Evolutionary conservation across 192 early-diverging fungal species (phyloP), one percentile per base, ranked within the genome.

Genomic region (Gonapodya sp.): DNA sequence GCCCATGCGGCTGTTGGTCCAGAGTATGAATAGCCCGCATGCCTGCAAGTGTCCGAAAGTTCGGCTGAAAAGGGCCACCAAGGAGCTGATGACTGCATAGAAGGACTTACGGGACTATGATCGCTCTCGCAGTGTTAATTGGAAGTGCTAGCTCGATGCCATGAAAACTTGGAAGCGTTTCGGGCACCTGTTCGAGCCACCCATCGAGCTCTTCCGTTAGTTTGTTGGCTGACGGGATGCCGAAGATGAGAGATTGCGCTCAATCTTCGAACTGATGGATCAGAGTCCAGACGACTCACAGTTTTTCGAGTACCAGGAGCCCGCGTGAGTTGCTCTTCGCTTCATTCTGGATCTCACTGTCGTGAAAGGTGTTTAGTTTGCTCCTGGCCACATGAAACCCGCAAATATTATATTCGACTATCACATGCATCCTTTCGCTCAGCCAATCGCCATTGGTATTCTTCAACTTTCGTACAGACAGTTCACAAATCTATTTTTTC

Each of bases 21-120:
- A 84, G 93, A 93, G 83, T 96, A 98, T 8, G 92, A 88, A 80
- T 93, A 95, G 8, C 97, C 97, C 0, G 97, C 97, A 84, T 99
- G 97, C 35, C 94, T 95, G 84, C n/a, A 18, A 31, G 35, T 36
- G 31, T 35, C 24, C 16, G 1, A 32, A 81, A 79, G 30, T 46
- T 79, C 36, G 18, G 0, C 31, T 32, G 16, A 24, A 73, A 75
- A 73, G 32, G 35, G 34, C 2, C 36, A 18, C 36, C 8, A 78
- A 8, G 77, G 36, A 2, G 31, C 16, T 79, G 73, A 36, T 1
- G 33, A 35, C 14, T 37, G 8, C 35, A 35, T 78, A 35, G 78
- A 32, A 64, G 0, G 31, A 79, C 89, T 89, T 87, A 94, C 94
- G 94, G 93, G 33, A 87, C 91, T 82, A 95, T 95, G 79, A 95